phyloP scores from a whole-genome alignment of 441 rosid species.

The Erodium texanum region DNA sequence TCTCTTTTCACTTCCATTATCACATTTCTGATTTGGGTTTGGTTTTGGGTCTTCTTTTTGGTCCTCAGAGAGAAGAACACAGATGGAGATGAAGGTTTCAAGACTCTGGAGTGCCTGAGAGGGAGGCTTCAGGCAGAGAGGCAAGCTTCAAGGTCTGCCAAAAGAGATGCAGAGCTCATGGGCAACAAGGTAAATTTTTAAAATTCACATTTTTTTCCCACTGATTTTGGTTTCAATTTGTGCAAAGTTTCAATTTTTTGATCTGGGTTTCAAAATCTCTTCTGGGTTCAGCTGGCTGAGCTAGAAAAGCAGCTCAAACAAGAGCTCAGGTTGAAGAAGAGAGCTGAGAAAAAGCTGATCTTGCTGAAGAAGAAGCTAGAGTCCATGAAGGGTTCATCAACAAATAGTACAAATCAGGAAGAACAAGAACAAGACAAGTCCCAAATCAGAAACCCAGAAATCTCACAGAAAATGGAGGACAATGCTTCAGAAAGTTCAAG shows the following conservation, averaged over 20 bases:
- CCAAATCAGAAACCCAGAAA: conserved; percentile 9
- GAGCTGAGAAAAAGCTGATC: conserved; percentile 56
- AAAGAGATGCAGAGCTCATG: conserved; percentile 49
- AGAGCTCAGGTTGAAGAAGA: conserved; percentile 50
- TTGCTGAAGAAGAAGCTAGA: conserved; percentile 50
- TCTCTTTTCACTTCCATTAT: background rate
- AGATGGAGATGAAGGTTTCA: conserved; percentile 40
- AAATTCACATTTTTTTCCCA: background rate
- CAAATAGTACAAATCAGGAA: conserved; percentile 21
- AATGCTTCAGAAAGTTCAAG: conserved; percentile 14
- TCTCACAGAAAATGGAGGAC: conserved; percentile 14
- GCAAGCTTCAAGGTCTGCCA: conserved; percentile 58
- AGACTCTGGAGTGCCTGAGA: conserved; percentile 67
- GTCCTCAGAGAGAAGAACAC: conserved; percentile 29
- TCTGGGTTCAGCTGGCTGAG: conserved; percentile 40
- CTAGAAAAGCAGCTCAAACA: conserved; percentile 51
- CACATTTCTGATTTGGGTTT: conserved; percentile 18
- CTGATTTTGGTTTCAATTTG: background rate
- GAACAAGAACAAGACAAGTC: conserved; percentile 21
- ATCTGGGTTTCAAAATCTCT: conserved; percentile 6
- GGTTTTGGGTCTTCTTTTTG: background rate
- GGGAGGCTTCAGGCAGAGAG: conserved; percentile 81
- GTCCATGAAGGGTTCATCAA: conserved; percentile 37
- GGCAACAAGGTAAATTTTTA: conserved; percentile 47
- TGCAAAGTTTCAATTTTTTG: conserved; percentile 3